Evolutionary conservation across 768 basidiomycete species (phyloP), one percentile per base, ranked within the genome.

Genomic region (Dacryopinax primogenitus): DNA sequence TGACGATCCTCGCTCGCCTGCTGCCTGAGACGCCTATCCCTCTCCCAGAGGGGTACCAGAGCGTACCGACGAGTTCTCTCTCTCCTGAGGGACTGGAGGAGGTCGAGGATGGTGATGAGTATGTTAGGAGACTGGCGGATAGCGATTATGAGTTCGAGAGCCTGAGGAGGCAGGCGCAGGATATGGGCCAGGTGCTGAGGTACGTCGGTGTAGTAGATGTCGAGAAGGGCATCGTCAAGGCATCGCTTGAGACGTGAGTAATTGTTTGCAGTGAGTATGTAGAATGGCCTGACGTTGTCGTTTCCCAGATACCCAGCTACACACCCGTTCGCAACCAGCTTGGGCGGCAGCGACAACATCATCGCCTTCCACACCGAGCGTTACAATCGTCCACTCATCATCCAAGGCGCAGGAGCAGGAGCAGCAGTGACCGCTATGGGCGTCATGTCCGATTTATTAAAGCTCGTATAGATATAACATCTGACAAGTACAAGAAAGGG

Each of bases 351-450:
- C 23, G 96, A 99, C 76, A 98, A 98, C 74, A 97, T 99, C 73
- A 84, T 99, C 73, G 90, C 96, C 80, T 97, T 98, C 83, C 88
- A 92, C 73, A 97, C 95, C 0, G 86, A 89, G 71, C 81, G 96
- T 41, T 99, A 99, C 72, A 85, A 87, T 1, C 78, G 92, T 41
- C 95, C 96, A 1, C 78, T 99, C 65, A 90, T 98, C 67, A 82
- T 99, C 34, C 95, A 97, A 72, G 96, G 96, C 62, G 87, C 94
- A 0, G 96, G 96, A 1, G 96, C 96, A 0, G 96, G 96, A n/a
- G 92, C 92, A 0, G 92, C 88, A 28, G 95, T 98, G 15, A 99
- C 96, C 33, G 96, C 96, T 0, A 98, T 98, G 92, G 96, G 96
- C 7, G 93, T 97, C 16, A 80, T 95, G 69, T 86, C 88, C 58